These are phyloP conservation scores for Lactarius hengduanensis DNA, from an alignment of 768 basidiomycete species.

Conservation along the genomic window DNA sequence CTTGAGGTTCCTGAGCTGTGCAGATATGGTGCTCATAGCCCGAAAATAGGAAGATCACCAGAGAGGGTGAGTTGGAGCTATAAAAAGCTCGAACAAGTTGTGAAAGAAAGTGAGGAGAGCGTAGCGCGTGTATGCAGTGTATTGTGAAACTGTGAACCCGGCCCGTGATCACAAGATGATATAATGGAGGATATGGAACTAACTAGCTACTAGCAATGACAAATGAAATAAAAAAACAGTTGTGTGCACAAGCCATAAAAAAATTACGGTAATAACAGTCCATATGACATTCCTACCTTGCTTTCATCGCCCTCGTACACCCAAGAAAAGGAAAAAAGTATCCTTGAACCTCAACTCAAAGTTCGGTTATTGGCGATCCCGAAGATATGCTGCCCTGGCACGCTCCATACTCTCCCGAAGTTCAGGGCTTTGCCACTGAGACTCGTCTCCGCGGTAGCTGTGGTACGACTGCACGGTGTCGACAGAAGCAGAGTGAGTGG, in stretches of 20 bases:
- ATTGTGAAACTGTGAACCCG: not conserved
- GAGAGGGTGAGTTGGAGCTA: not conserved
- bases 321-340: not conserved
- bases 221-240: constrained; percentile 17
- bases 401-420: constrained; percentile 69
- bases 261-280: not conserved
- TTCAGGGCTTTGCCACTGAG: constrained; percentile 60
- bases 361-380: constrained; percentile 20
- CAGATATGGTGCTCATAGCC: constrained; percentile 77
- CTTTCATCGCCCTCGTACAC: constrained; percentile 8
- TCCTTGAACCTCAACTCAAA: not conserved
- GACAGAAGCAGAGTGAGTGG: constrained; percentile 30
- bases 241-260: not conserved
- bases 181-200: too few species aligned
- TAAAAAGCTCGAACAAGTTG: not conserved
- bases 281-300: not conserved
- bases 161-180: not conserved
- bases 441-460: constrained; percentile 46
- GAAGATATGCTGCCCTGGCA: constrained; percentile 48
- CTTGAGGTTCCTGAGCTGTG: constrained; percentile 87
- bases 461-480: constrained; percentile 18
- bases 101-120: not conserved
- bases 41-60: not conserved
- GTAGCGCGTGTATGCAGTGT: not conserved
- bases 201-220: constrained; percentile 4